Evolutionary conservation across 2,329 filamentous ascomycete species (phyloP).

Genomic region (Pochonia chlamydosporia): DNA sequence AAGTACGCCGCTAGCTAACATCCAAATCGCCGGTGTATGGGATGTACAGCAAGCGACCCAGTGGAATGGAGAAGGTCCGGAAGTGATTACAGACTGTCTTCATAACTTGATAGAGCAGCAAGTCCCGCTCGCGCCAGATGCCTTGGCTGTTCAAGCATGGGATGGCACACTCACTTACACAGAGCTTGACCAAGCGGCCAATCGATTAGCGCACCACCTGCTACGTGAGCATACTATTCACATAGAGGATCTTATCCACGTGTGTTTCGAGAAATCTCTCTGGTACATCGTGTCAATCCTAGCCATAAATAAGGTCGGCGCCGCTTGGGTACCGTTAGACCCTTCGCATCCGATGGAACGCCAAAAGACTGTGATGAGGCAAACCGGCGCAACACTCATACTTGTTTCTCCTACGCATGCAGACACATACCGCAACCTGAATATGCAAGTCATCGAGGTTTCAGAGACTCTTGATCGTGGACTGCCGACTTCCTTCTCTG

Average conservation of each 20-base stretch:
- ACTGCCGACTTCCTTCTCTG: no score
- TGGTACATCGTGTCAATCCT: constrained; percentile 14
- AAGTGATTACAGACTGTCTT: no score
- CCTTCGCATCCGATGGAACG: constrained; percentile 6
- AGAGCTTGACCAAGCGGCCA: constrained; percentile 18
- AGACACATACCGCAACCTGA: no score
- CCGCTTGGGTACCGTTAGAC: constrained; percentile 11
- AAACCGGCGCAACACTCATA: not conserved
- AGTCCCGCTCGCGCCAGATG: no score
- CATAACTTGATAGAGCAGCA: no score
- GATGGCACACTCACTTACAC: constrained; percentile 34
- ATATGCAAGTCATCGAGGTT: no score
- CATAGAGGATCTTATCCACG: not conserved
- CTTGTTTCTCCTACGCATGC: not conserved
- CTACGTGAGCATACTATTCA: constrained; percentile 8
- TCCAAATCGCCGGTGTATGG: no score
- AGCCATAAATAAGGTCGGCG: constrained; percentile 13
- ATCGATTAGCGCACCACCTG: constrained; percentile 8
- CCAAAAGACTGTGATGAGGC: not conserved
- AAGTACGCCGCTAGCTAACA: no score
- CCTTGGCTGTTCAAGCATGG: constrained; percentile 32
- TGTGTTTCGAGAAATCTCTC: constrained; percentile 14
- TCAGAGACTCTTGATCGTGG: no score
- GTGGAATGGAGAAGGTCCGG: no score
- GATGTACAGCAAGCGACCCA: no score